A percentile compares a stretch with the other conserved stretches of the same genome.
These are phyloP conservation scores for Croton laevigatus DNA, from an alignment of 441 rosid species.

Conservation along the genomic window DNA sequence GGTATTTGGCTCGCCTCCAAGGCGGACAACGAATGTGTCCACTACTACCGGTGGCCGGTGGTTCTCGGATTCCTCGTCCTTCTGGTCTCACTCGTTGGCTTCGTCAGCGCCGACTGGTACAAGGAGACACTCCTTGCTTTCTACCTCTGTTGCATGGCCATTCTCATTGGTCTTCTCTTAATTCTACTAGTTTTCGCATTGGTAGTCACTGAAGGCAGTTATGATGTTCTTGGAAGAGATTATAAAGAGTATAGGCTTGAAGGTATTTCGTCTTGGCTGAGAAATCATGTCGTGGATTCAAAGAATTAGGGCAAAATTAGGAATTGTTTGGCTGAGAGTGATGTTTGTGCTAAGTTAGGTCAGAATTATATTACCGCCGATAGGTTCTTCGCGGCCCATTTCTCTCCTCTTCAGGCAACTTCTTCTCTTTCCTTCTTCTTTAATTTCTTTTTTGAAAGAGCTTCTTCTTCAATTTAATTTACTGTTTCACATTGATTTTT, in stretches of 20 bases:
- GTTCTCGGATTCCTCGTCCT: slow-evolving; percentile 68
- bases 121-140: slow-evolving; percentile 68
- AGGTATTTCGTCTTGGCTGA: slow-evolving; percentile 75
- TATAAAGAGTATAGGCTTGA: slow-evolving; percentile 62
- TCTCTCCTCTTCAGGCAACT: slow-evolving; percentile 82
- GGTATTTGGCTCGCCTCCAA: slow-evolving; percentile 88
- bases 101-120: slow-evolving; percentile 86
- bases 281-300: slow-evolving; percentile 48
- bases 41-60: slow-evolving; percentile 77
- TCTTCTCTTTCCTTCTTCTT: neutral
- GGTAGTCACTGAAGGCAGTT: slow-evolving; percentile 73
- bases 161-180: slow-evolving; percentile 64
- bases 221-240: slow-evolving; percentile 39
- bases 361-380: slow-evolving; percentile 53
- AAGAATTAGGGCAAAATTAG: slow-evolving; percentile 60
- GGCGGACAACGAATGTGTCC: slow-evolving; percentile 77
- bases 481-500: neutral
- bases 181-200: slow-evolving; percentile 75
- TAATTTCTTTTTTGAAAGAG: too few relatives aligned
- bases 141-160: slow-evolving; percentile 81
- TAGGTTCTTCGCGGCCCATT: slow-evolving; percentile 54
- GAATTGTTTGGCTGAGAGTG: slow-evolving; percentile 65
- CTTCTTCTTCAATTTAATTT: neutral
- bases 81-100: slow-evolving; percentile 69
- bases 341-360: slow-evolving; percentile 56